Percentiles rank a stretch among this genome's conserved stretches.
These are phyloP conservation scores for Candida fluviatilis DNA, from an alignment of 805 yeast genomes.

Conservation along the genomic window DNA sequence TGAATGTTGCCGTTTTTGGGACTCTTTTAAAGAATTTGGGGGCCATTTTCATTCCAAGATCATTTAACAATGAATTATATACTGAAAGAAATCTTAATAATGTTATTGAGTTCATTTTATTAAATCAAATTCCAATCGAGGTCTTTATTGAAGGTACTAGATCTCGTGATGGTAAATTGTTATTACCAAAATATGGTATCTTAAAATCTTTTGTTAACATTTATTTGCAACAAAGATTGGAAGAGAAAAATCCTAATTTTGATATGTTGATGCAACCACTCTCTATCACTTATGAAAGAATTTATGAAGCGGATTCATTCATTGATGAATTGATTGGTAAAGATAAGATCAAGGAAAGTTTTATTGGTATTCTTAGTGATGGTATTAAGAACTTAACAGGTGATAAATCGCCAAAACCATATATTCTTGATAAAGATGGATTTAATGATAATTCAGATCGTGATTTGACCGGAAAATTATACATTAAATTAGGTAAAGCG, in stretches of 20 bases:
- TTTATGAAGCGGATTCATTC: constrained; percentile 52
- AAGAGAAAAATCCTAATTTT: constrained; percentile 17
- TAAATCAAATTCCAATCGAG: constrained; percentile 49
- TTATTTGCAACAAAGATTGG: constrained; percentile 34
- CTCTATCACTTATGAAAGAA: constrained; percentile 56
- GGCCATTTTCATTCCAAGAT: constrained; percentile 54
- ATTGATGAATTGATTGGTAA: constrained; percentile 53
- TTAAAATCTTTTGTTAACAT: constrained; percentile 49
- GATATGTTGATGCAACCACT: constrained; percentile 47
- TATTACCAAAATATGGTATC: constrained; percentile 60
- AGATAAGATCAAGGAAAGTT: constrained; percentile 53
- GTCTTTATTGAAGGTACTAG: constrained; percentile 67
- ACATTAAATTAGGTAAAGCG: constrained; percentile 29
- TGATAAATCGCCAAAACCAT: constrained; percentile 2
- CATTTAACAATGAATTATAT: constrained; percentile 39
- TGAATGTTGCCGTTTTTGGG: constrained; percentile 56
- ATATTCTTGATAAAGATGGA: constrained; percentile 16
- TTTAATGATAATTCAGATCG: constrained; percentile 24
- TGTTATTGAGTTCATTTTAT: constrained; percentile 45
- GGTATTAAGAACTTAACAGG: constrained; percentile 30
- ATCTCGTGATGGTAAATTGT: constrained; percentile 60
- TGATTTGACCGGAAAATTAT: constrained; percentile 33
- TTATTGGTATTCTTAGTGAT: constrained; percentile 31
- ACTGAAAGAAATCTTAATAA: constrained; percentile 45
- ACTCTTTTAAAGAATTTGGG: constrained; percentile 46